Evolutionary conservation across 2,329 filamentous ascomycete species (phyloP).

Genomic region (Pseudofabraea citricarpa): DNA sequence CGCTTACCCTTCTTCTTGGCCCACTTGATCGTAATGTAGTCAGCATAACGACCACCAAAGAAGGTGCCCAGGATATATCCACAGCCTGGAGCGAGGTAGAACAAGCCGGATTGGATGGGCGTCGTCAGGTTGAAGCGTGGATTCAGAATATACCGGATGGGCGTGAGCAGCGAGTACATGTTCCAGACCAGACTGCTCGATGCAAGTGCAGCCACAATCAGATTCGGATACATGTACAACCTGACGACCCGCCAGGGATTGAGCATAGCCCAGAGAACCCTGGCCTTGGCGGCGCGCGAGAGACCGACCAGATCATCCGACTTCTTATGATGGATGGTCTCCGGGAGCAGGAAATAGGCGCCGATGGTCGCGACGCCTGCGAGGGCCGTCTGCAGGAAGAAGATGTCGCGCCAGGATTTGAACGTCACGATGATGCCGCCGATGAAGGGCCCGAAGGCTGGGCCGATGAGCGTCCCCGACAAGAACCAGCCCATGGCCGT

Average conservation of each 20-base stretch:
- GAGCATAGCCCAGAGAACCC: constrained; percentile 55
- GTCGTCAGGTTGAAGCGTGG: constrained; percentile 65
- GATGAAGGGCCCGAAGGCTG: constrained; percentile 65
- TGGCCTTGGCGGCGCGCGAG: constrained; percentile 40
- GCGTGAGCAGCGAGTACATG: constrained; percentile 65
- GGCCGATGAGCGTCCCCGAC: constrained; percentile 66
- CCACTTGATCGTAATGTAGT: constrained; percentile 60
- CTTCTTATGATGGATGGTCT: constrained; percentile 65
- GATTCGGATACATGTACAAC: constrained; percentile 65
- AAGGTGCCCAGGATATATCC: constrained; percentile 68
- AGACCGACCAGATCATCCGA: constrained; percentile 57
- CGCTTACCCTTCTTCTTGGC: constrained; percentile 56
- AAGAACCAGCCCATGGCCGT: constrained; percentile 73
- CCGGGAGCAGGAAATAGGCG: constrained; percentile 63
- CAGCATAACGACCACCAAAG: constrained; percentile 67
- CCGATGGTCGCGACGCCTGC: constrained; percentile 54
- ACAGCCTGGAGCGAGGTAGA: constrained; percentile 69
- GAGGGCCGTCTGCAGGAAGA: constrained; percentile 70
- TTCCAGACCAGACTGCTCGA: constrained; percentile 68
- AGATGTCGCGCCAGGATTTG: constrained; percentile 67
- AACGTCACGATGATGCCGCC: constrained; percentile 75
- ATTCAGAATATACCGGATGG: constrained; percentile 69
- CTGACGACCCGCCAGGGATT: constrained; percentile 61
- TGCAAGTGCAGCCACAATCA: constrained; percentile 56
- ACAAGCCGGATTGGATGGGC: constrained; percentile 63